A percentile compares a stretch with the other conserved stretches of the same genome.
Evolutionary conservation across 2,329 filamentous ascomycete genomes (phyloP).

Genomic region (Trichoderma endophyticum): DNA sequence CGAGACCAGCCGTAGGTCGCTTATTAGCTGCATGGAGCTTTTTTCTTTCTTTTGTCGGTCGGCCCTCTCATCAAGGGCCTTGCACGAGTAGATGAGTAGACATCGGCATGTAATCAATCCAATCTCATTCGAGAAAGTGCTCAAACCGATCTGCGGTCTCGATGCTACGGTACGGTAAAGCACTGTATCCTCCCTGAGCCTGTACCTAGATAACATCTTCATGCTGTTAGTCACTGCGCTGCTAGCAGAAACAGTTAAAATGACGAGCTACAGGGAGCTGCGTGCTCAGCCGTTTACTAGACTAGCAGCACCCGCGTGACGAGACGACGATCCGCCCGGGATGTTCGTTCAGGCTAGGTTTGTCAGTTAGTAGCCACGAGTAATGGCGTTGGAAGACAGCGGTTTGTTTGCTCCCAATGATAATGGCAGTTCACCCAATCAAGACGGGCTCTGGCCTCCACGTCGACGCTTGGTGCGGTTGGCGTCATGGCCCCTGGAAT

Average conservation of each 20-base stretch:
- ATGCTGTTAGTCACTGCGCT: neutral
- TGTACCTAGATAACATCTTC: neutral
- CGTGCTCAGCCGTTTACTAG: neutral
- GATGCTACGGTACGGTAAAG: neutral
- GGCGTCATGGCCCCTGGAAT: neutral
- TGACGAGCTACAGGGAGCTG: conserved; percentile 1
- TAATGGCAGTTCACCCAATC: neutral
- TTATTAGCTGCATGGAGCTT: neutral
- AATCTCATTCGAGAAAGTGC: neutral
- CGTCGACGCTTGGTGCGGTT: conserved; percentile 8
- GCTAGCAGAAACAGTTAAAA: neutral
- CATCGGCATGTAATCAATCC: neutral
- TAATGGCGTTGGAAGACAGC: neutral
- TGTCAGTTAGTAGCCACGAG: neutral
- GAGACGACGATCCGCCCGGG: neutral
- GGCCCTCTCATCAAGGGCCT: neutral
- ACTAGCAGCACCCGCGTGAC: neutral
- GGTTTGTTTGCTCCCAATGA: neutral
- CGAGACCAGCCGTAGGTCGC: neutral
- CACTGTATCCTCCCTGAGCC: neutral
- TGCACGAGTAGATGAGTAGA: neutral
- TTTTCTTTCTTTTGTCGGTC: neutral
- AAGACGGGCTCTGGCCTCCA: neutral
- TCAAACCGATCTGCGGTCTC: neutral
- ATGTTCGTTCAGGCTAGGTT: neutral